Evolutionary conservation across 192 early-diverging fungal species (phyloP).

Genomic region (Coemansia sp.): DNA sequence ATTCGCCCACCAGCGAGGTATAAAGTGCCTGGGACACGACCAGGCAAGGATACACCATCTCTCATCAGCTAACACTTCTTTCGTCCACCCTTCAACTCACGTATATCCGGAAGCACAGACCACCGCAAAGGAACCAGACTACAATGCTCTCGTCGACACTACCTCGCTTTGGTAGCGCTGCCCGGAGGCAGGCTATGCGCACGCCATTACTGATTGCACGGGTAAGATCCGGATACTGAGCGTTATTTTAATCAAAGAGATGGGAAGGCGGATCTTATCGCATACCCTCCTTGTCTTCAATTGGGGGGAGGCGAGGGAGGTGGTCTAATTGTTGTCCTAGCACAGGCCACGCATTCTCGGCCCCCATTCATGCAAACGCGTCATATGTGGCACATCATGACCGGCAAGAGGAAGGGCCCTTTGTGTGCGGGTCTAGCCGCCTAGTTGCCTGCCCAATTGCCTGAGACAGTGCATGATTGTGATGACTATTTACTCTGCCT

Average conservation of each 20-base stretch:
- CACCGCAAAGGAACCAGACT: not conserved
- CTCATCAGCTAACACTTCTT: not conserved
- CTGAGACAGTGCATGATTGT: conserved; percentile 1
- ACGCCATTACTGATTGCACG: conserved; percentile 28
- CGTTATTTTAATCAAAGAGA: not conserved
- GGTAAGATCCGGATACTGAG: conserved; percentile 27
- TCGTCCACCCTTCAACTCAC: not conserved
- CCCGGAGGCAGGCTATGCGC: conserved; percentile 34
- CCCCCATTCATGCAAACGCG: conserved; percentile 22
- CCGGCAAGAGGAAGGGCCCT: not conserved
- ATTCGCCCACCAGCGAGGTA: not conserved
- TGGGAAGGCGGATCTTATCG: not conserved
- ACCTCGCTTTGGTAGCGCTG: conserved; percentile 28
- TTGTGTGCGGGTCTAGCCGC: not conserved
- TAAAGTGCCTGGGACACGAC: not conserved
- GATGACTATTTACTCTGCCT: not conserved
- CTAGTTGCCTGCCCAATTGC: not conserved
- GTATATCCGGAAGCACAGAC: not conserved
- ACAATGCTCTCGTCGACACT: conserved; percentile 41
- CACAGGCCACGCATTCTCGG: not conserved
- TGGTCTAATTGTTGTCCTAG: not conserved
- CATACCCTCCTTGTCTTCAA: not conserved
- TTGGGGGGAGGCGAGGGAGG: not conserved
- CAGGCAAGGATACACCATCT: not conserved
- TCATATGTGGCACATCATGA: not conserved